A percentile compares a stretch with the other conserved stretches of the same genome.
Evolutionary conservation across 371 early-diverging fungal species (phyloP).

Genomic region (Fennellomyces sp.): DNA sequence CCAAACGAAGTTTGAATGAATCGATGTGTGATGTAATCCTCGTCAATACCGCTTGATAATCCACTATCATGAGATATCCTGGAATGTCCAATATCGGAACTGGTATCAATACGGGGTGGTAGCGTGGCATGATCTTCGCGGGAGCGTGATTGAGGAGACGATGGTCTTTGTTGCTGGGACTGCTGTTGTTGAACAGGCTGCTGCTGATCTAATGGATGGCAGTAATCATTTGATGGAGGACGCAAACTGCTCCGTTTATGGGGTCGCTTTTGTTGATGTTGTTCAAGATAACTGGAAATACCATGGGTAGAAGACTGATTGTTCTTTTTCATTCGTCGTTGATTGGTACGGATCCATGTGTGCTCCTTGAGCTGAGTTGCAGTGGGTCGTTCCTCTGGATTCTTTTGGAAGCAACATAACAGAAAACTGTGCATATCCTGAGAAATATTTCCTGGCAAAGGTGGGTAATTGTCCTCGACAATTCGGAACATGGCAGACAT

Average conservation of each 20-base stretch:
- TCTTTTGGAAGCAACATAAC: constrained; percentile 79
- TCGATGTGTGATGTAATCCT: constrained; percentile 34
- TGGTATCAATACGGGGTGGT: background rate
- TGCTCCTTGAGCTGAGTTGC: constrained; percentile 73
- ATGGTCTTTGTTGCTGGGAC: background rate
- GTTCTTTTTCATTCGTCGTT: constrained; percentile 17
- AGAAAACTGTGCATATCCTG: constrained; percentile 77
- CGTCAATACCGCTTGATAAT: background rate
- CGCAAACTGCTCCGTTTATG: background rate
- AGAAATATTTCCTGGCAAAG: constrained; percentile 81
- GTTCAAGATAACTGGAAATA: constrained; percentile 6
- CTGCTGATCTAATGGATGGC: constrained; percentile 8
- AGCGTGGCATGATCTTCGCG: background rate
- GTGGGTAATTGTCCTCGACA: constrained; percentile 86
- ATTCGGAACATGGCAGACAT: constrained; percentile 90
- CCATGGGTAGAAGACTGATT: background rate
- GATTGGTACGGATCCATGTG: constrained; percentile 68
- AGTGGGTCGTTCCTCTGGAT: constrained; percentile 69
- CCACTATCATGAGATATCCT: constrained; percentile 1
- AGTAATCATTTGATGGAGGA: constrained; percentile 2
- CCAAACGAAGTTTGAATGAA: constrained; percentile 42
- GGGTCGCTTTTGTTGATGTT: constrained; percentile 5
- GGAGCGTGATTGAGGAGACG: background rate
- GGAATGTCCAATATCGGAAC: background rate
- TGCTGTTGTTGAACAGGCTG: constrained; percentile 4